Conservation (phyloP, 176 grass and related monocot species). For the Phoenix dactylifera region DNA sequence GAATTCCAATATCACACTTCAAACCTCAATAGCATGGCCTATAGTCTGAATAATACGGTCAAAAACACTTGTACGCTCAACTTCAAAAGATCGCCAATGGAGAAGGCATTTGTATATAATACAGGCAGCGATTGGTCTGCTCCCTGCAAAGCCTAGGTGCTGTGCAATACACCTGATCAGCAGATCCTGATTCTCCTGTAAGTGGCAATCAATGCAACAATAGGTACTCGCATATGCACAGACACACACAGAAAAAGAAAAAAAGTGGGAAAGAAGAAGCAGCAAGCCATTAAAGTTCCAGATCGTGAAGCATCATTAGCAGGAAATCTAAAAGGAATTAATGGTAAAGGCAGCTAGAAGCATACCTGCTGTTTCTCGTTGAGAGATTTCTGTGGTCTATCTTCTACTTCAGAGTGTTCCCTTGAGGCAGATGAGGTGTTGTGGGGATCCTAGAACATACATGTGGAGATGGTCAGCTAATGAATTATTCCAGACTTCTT, state of each 20-base stretch:
- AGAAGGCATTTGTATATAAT: constrained; percentile 99
- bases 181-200: constrained; percentile 94
- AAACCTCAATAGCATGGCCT: constrained; percentile 97
- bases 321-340: neutral
- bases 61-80: constrained; percentile 98
- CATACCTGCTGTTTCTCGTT: constrained; percentile 93
- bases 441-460: constrained; percentile 50
- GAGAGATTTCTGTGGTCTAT: constrained; percentile 90
- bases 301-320: neutral
- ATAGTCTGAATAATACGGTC: constrained; percentile 99
- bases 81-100: constrained; percentile 99
- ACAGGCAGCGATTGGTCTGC: constrained; percentile 73
- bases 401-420: constrained; percentile 74
- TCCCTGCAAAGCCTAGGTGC: constrained; percentile 80
- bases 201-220: constrained; percentile 12
- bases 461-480: constrained; percentile 8
- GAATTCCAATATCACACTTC: constrained; percentile 18
- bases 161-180: constrained; percentile 94
- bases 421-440: constrained; percentile 43
- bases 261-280: too few relatives aligned
- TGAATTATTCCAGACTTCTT: neutral
- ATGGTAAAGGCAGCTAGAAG: neutral
- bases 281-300: too few relatives aligned
- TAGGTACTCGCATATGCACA: too few relatives aligned
- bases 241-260: too few relatives aligned